phyloP scores from a whole-genome alignment of 2,329 filamentous ascomycete species.

The Fusarium lateritium region DNA sequence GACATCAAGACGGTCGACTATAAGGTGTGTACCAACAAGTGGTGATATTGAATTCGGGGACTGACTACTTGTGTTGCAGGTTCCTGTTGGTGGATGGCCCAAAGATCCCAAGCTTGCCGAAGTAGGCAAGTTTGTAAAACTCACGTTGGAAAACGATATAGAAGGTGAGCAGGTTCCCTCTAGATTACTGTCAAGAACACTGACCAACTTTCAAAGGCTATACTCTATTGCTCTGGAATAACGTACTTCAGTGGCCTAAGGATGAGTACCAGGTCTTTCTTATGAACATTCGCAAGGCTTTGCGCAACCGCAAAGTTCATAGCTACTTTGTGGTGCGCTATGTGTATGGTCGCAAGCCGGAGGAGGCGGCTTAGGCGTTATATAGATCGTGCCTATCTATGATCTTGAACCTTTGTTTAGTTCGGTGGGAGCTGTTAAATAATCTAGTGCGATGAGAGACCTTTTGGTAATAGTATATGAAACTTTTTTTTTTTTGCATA shows the following conservation, averaged over 20 bases:
- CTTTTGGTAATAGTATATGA: no score
- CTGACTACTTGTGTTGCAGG: background rate
- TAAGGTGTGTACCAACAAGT: no score
- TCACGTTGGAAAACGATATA: no score
- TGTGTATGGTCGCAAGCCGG: slow-evolving; percentile 31
- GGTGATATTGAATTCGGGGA: no score
- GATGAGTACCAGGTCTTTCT: slow-evolving; percentile 35
- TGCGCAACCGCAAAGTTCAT: slow-evolving; percentile 29
- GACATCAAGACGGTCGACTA: slow-evolving; percentile 2
- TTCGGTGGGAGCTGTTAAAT: no score
- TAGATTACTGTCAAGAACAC: background rate
- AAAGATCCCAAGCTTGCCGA: slow-evolving; percentile 23
- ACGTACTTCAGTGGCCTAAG: slow-evolving; percentile 26
- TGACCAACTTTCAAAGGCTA: background rate
- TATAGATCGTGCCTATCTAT: no score
- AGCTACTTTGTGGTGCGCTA: slow-evolving; percentile 29
- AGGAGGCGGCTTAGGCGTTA: no score
- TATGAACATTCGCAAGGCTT: slow-evolving; percentile 10
- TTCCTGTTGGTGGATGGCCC: slow-evolving; percentile 31
- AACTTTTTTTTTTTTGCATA: no score
- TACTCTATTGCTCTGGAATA: slow-evolving; percentile 25
- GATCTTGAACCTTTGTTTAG: no score
- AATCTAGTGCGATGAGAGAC: no score
- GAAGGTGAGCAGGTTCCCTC: no score
- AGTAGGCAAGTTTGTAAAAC: slow-evolving; percentile 23